phyloP scores from a whole-genome alignment of 305 asterid genomes.

The Coffea humblotiana region DNA sequence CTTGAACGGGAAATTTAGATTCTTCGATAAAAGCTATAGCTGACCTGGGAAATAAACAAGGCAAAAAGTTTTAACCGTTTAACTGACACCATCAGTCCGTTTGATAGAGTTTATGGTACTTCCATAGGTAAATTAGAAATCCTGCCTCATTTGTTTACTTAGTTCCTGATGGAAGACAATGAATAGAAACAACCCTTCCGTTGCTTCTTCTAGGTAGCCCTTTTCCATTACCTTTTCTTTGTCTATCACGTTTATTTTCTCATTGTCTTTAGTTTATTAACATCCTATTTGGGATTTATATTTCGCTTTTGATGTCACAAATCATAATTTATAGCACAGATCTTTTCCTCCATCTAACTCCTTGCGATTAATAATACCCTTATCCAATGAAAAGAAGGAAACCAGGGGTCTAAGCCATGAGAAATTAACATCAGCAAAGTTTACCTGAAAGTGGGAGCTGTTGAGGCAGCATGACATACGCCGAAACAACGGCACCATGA shows the following conservation, averaged over 20 bases:
- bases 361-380: background rate
- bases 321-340: background rate
- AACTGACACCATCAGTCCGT: background rate
- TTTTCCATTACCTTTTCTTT: background rate
- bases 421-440: background rate
- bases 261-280: background rate
- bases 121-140: background rate
- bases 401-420: background rate
- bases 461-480: conserved; percentile 41
- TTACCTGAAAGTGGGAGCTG: conserved; percentile 50
- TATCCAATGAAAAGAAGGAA: background rate
- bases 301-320: background rate
- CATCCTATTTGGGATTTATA: background rate
- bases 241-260: background rate
- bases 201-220: background rate
- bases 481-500: conserved; percentile 41
- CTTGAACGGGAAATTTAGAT: background rate
- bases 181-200: background rate
- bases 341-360: background rate
- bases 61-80: background rate
- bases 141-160: background rate
- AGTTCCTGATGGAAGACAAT: background rate
- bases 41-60: background rate
- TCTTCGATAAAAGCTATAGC: background rate
- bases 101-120: background rate